Percentiles rank a stretch among this genome's conserved stretches.
These are phyloP conservation scores for Uronychia binucleata DNA, from an alignment of 73 alveolate genomes.

Conservation along the genomic window DNA sequence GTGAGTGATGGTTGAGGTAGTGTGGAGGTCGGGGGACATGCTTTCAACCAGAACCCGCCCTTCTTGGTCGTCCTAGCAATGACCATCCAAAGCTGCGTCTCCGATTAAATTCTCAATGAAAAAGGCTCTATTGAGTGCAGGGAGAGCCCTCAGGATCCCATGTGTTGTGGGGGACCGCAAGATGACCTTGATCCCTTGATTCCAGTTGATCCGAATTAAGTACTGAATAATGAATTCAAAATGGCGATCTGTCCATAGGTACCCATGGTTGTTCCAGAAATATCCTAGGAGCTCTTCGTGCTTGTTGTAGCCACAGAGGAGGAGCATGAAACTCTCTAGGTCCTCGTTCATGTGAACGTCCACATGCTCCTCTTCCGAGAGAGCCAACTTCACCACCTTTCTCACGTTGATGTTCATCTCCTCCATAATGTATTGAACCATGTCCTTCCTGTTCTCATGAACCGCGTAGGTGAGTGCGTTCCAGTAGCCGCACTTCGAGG, in stretches of 20 bases:
- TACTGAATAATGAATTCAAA: background rate
- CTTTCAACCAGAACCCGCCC: too few species aligned
- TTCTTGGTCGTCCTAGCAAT: too few species aligned
- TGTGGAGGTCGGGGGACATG: too few species aligned
- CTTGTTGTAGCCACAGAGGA: background rate
- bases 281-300: background rate
- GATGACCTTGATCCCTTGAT: background rate
- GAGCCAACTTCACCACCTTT: background rate
- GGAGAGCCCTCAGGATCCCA: background rate
- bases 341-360: background rate
- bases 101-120: background rate
- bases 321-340: background rate
- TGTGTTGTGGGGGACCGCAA: background rate
- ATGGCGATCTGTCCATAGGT: background rate
- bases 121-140: background rate
- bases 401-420: background rate
- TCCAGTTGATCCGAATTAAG: background rate
- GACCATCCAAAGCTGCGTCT: background rate
- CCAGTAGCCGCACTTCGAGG: constrained; percentile 1
- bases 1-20: too few species aligned
- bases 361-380: background rate
- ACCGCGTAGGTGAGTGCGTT: background rate
- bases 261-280: background rate
- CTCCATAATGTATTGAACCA: background rate
- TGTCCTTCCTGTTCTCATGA: background rate